Base-by-base conservation (phyloP, 495 filamentous ascomycete species). In the Hypoxylon perforatum region DNA sequence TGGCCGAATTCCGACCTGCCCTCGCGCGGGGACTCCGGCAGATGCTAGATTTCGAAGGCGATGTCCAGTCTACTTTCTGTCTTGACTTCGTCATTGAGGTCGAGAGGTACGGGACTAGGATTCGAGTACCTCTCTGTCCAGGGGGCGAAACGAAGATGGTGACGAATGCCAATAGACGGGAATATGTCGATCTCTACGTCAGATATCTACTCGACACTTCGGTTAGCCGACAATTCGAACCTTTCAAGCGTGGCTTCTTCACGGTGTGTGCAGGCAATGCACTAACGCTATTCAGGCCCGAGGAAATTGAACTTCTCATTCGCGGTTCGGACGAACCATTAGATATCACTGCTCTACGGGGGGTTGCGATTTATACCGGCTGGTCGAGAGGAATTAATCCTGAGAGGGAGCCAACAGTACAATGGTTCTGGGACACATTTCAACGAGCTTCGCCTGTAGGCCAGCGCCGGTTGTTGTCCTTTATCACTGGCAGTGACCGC, bases 171-270 rank as follows among this genome's bases (percentile, higher is more conserved):
- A 97, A 97, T 61, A 85, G 93, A 28, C 85, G 86, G 45, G 94
- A 97, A 65, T 97, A 94, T 69, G 94, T 97, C 36, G 92, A 96
- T 60, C 81, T 92, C 8, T 97, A 97, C 70, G 86, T 97, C 4
- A 86, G 87, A 38, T 90, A 94, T 74, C 77, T 94, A 12, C 85
- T 97, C 14, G 93, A 97, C 72, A 88, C 86, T 18, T 84, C 90
- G 0, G 91, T 97, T 14, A 77, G 85, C 54, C 83, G 92, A 45
- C 94, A 97, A 70, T 97, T 94, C 58, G 94, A 97, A 76, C 94
- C 94, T 10, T 97, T 97, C 82, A 96, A 94, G 75, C 87, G 94
- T 44, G 94, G 94, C 3, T 97, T 97, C 76, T 97, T 91, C 78
- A 96, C 91, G 2, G 93, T 97, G 38, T 96, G 93, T 73, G 91